These are phyloP conservation scores for Neospermospora avenae DNA, from an alignment of 2,329 filamentous ascomycete genomes.

Conservation along the genomic window DNA sequence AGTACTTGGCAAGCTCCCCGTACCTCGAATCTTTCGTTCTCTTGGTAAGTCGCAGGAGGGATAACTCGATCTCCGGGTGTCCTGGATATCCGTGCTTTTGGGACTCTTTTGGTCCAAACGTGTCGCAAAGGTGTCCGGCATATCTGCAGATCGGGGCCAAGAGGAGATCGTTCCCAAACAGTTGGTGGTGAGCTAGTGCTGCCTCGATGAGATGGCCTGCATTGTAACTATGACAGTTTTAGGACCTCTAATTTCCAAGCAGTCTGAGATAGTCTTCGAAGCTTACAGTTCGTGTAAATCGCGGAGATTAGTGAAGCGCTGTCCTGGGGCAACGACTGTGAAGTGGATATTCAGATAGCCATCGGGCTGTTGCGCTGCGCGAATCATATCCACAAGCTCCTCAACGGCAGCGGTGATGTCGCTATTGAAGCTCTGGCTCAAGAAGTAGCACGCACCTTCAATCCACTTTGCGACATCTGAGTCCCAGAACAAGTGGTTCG, in stretches of 20 bases:
- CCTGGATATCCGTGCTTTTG: slow-evolving; percentile 59
- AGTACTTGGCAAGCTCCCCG: slow-evolving; percentile 51
- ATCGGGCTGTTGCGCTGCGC: slow-evolving; percentile 53
- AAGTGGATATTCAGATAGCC: slow-evolving; percentile 64
- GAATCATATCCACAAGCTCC: slow-evolving; percentile 57
- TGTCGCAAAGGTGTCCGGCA: slow-evolving; percentile 47
- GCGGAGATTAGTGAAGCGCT: slow-evolving; percentile 55
- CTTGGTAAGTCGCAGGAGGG: slow-evolving; percentile 44
- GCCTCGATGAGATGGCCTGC: slow-evolving; percentile 60
- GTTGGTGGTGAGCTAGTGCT: slow-evolving; percentile 52
- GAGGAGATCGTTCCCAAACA: slow-evolving; percentile 50
- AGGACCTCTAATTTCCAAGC: neutral
- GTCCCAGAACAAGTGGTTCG: slow-evolving; percentile 60
- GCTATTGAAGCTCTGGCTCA: slow-evolving; percentile 41
- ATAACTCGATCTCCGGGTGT: slow-evolving; percentile 53
- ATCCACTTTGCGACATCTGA: slow-evolving; percentile 58
- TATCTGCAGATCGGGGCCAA: slow-evolving; percentile 53
- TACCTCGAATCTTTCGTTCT: slow-evolving; percentile 39
- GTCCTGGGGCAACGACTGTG: slow-evolving; percentile 53
- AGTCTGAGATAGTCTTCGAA: neutral
- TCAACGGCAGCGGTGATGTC: slow-evolving; percentile 49
- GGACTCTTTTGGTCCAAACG: slow-evolving; percentile 48
- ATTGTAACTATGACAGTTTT: slow-evolving; percentile 45
- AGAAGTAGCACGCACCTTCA: slow-evolving; percentile 58
- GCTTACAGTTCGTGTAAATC: slow-evolving; percentile 60